Evolutionary conservation across 768 basidiomycete genomes (phyloP), one percentile per base, ranked within the genome.

Genomic region (Termitomyces eurrhizus): DNA sequence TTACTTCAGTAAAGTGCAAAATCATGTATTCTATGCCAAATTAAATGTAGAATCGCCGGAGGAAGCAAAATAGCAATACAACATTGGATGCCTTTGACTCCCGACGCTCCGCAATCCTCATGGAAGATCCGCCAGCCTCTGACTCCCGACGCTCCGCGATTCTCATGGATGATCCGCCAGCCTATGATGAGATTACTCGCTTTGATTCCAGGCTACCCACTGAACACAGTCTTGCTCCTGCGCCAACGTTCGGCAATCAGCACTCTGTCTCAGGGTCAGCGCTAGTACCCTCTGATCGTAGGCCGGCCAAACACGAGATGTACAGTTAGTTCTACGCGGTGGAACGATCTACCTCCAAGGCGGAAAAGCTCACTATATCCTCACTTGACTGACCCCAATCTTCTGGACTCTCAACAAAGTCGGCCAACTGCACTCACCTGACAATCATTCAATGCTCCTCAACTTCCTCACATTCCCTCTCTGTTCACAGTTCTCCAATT

Each of bases 141-240:
- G 79, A 79, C 11, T 89, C 88, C 78, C 82, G 83, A 55, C 83
- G 85, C 57, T 89, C 88, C 14, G 82, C 80, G n/a, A 69, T 85
- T 16, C 69, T 89, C 26, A 72, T 84, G 24, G 75, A 83, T 48
- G 86, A 87, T 64, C 78, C 81, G 13, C 75, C 73, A 24, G 72
- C 74, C 2, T 74, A 75, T 42, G 73, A 76, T 46, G 77, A 77
- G 57, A 74, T 70, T 49, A 68, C 74, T 57, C 73, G 79, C 1
- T 78, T 72, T 66, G 82, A 82, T 58, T 81, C 82, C 16, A 80
- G 82, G n/a, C 83, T 86, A 4, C 85, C 87, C 18, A 63, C 64
- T 8, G 65, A 67, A 35, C 65, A 55, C 13, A 64, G 63, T 26
- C 56, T 65, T 36, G 64, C 66, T 44, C 68, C 71, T 11, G 70